Evolutionary conservation across 225 moss, liverwort and hornwort species (phyloP), one percentile per base, ranked within the genome.

Genomic region (Ulota crispa): DNA sequence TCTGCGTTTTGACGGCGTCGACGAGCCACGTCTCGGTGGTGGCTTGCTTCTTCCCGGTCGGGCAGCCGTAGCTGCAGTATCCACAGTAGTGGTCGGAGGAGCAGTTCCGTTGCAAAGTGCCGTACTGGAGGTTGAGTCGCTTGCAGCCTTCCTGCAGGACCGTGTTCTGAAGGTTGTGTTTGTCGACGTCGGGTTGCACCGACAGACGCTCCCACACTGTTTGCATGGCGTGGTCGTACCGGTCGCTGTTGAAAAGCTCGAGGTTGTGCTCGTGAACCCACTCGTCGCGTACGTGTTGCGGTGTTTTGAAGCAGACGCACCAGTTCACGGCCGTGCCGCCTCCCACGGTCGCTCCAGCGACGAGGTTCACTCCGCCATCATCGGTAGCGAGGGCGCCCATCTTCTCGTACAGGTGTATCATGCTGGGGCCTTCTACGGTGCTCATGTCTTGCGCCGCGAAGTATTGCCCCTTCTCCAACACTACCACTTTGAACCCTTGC

Each of bases 251-350:
- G 73, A 95, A 94, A 9, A 91, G 57, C 18, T 85, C 71, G 6
- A 97, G 87, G 21, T 88, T 91, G 50, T 87, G 81, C 5, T 86
- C 80, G 4, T 78, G 66, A 3, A 79, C 89, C 97, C 97, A 97
- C 73, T 97, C 95, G 42, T 79, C 76, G 42, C 88, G 85, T 30
- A 97, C 97, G 53, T 93, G 83, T 4, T 89, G 80, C 19, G 95
- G 97, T 1, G 97, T 97, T 70, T 85, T 90, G 81, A 97, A 83
- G 14, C 86, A 87, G 15, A 92, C 94, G 3, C 87, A 87, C 97
- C 95, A 97, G 61, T 97, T 97, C 11, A 95, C 55, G 6, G 89
- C 62, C 8, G 95, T 92, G 59, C 97, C 95, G 6, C 97, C 97
- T n/a, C 97, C 97, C 16, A 95, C 93, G 8, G 78, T 68, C 21